Conservation (phyloP, 352 stramenopile species). For the Phytophthora tubulina region DNA sequence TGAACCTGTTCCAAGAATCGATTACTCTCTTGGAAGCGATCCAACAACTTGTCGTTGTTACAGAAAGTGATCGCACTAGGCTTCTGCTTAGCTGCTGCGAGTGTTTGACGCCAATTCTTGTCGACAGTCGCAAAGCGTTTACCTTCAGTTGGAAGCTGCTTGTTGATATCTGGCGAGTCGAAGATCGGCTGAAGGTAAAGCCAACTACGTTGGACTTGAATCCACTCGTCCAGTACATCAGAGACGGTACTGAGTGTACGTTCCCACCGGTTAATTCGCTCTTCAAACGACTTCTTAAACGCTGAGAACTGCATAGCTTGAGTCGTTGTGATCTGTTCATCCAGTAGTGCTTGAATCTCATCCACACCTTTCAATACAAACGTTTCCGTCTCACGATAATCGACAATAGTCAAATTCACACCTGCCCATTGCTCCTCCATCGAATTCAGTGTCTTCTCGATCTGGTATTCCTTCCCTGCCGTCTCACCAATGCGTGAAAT, state of each 20-base stretch:
- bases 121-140: constrained; percentile 96
- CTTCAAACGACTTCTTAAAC: constrained; percentile 96
- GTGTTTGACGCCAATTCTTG: constrained; percentile 95
- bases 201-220: constrained; percentile 95
- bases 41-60: constrained; percentile 93
- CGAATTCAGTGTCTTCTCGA: constrained; percentile 93
- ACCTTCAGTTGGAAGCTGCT: constrained; percentile 94
- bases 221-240: constrained; percentile 95
- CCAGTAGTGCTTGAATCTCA: constrained; percentile 93
- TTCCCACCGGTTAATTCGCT: constrained; percentile 94
- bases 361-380: constrained; percentile 95
- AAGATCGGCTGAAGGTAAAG: constrained; percentile 97
- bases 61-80: constrained; percentile 92
- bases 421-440: constrained; percentile 94
- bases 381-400: constrained; percentile 94
- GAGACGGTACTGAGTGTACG: constrained; percentile 89
- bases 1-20: constrained; percentile 96
- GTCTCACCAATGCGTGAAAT: constrained; percentile 94
- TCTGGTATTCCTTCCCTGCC: constrained; percentile 95
- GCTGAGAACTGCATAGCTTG: constrained; percentile 96
- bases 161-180: constrained; percentile 96
- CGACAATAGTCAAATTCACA: constrained; percentile 87
- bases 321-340: constrained; percentile 96
- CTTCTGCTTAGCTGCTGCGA: constrained; percentile 87
- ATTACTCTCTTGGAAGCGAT: constrained; percentile 94